These are phyloP conservation scores for Lagerstroemia speciosa DNA, from an alignment of 345 rosid species.

Conservation along the genomic window DNA sequence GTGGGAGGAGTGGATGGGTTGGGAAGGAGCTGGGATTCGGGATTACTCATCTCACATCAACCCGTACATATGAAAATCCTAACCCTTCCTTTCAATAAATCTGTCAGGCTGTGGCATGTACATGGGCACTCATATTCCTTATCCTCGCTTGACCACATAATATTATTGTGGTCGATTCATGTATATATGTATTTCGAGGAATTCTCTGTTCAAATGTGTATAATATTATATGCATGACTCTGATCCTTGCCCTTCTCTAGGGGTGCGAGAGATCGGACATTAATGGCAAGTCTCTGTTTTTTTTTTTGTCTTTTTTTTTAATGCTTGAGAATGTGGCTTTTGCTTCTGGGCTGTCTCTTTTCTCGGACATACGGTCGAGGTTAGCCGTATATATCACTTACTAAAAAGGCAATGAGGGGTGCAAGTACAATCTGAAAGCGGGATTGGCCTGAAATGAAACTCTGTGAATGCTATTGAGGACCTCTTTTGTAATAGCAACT, in stretches of 20 bases:
- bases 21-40: constrained; percentile 91
- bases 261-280: neutral
- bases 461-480: too few relatives aligned
- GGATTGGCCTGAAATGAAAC: too few relatives aligned
- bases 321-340: too few relatives aligned
- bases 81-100: neutral
- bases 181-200: neutral
- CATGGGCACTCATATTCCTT: neutral
- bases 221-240: neutral
- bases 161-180: neutral
- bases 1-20: constrained; percentile 99
- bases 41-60: constrained; percentile 77
- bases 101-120: neutral
- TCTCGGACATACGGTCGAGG: too few relatives aligned
- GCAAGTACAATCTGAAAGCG: too few relatives aligned
- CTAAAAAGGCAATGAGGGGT: too few relatives aligned
- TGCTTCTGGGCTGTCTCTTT: too few relatives aligned
- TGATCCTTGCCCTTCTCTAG: too few relatives aligned
- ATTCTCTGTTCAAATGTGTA: neutral
- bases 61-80: constrained; percentile 45
- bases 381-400: too few relatives aligned
- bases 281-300: too few relatives aligned
- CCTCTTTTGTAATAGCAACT: too few relatives aligned
- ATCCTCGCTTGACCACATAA: neutral
- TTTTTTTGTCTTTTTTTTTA: too few relatives aligned